Evolutionary conservation across 352 stramenopile genomes (phyloP).

Genomic region (Phytopythium mirpurense): DNA sequence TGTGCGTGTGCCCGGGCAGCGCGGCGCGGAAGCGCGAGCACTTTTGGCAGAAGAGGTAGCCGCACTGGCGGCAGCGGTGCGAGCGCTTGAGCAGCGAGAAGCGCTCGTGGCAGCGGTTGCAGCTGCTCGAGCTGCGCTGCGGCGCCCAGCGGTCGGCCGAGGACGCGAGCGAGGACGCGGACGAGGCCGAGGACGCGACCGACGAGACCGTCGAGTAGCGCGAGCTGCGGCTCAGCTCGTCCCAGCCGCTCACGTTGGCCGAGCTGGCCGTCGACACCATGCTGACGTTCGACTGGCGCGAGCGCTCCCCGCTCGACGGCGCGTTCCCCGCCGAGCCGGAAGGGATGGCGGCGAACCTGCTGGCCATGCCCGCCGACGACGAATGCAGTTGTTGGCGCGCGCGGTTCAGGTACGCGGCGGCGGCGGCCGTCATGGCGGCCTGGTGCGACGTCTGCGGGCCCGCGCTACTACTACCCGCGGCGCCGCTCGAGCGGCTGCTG

Average conservation of each 20-base stretch:
- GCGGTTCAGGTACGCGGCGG: slow-evolving; percentile 5
- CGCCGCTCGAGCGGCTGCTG: slow-evolving; percentile 6
- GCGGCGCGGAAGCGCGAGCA: slow-evolving; percentile 78
- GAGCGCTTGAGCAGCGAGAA: slow-evolving; percentile 79
- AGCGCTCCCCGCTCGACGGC: slow-evolving; percentile 18
- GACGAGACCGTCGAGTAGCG: slow-evolving; percentile 56
- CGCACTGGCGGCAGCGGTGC: slow-evolving; percentile 75
- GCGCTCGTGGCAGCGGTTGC: slow-evolving; percentile 73
- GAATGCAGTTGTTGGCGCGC: slow-evolving; percentile 8
- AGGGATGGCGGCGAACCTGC: slow-evolving; percentile 5
- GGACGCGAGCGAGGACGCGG: slow-evolving; percentile 23
- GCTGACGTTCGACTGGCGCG: slow-evolving; percentile 45
- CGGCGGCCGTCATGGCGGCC: slow-evolving; percentile 7
- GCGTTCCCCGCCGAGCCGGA: background rate
- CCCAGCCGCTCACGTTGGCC: slow-evolving; percentile 20
- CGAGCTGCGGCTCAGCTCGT: slow-evolving; percentile 46
- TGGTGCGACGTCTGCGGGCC: slow-evolving; percentile 4
- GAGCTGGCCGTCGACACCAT: slow-evolving; percentile 23
- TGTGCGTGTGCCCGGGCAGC: slow-evolving; percentile 76
- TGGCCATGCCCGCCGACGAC: slow-evolving; percentile 9
- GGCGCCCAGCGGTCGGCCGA: slow-evolving; percentile 60
- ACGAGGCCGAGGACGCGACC: slow-evolving; percentile 28
- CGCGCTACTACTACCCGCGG: background rate
- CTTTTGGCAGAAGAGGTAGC: slow-evolving; percentile 79
- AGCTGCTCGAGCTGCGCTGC: slow-evolving; percentile 64